Base-by-base conservation (phyloP, 2,329 filamentous ascomycete species). In the Colletotrichum horii region DNA sequence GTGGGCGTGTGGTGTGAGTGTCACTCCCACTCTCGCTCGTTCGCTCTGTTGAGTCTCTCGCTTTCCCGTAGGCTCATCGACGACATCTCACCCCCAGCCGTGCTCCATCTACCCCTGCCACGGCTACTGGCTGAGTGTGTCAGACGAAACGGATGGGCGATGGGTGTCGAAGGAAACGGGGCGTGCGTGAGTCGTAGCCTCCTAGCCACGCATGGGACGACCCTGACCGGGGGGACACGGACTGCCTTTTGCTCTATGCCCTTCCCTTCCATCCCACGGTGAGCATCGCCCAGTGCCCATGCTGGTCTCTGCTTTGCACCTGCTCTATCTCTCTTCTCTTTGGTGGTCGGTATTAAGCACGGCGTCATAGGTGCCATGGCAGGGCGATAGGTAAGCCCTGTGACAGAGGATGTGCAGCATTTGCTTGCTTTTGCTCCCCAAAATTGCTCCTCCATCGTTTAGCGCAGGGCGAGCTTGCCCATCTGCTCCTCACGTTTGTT, bases 181-280 rank as follows among this genome's bases (percentile, higher is more conserved):
- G 74, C 71, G 74, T 76, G 74, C 66, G 74, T 76, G 74, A 75
- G 74, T 76, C 74, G 74, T 61, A 65, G 65, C 58, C 71, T 70
- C 58, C 43, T 43, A 64, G 58, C 38, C 60, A 74, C 73, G 64
- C 71, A 76, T 76, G 74, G 71, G 66, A 76, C 55, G 74, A 76
- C 74, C 74, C 70, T 76, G 74, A 66, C 66, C 16, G 55, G 16
- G 55, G 61, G 66, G 66, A 70, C 74, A 74, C 71, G 28, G 71
- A 66, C 71, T 75, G 71, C 65, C 66, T 70, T 66, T 32, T 76
- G 73, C 69, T 62, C 69, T 66, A 52, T 70, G 58, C 60, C 58
- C 66, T 69, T 62, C 64, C 64, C 60, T 61, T 75, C 43, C 65
- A 32, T 60, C 28, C 58, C 56, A 28, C 43, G 36, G 69, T 38